Base-by-base conservation (phyloP, 352 stramenopile species). In the Pythium plurisporium region DNA sequence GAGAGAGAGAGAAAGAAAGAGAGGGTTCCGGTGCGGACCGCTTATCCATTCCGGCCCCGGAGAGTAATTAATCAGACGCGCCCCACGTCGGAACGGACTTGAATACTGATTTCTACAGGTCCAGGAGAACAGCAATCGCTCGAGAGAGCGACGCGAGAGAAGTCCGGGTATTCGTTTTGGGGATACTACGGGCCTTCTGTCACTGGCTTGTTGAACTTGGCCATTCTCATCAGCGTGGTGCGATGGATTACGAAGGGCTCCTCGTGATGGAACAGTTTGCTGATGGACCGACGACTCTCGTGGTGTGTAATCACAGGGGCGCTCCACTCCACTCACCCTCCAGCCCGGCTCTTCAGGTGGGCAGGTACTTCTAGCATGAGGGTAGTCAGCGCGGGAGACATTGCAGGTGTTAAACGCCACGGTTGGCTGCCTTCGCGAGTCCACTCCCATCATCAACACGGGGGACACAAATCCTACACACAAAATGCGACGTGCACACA, bases 181-280 rank as follows among this genome's bases (percentile, higher is more conserved):
- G 19, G 12, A 20, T 20, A 44, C 38, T 27, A 1, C 26, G 43
- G 17, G 38, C 29, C 38, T n/a, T 23, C 38, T 17, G 38, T 22
- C 38, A 44, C 22, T 15, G 44, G 7, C 14, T 3, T 17, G 26
- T 38, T 40, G 44, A 37, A 51, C 27, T 38, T 49, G 42, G 25
- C 26, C 15, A 17, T 19, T 27, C 44, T 51, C 44, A 51, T 51
- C 44, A 17, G 19, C 6, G 23, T 25, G 25, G 4, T 12, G 27
- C 27, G 44, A 8, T n/a, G 37, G 44, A 51, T 51, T 51, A 49
- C 42, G 42, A n/a, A n/a, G n/a, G n/a, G n/a, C n/a, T n/a, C n/a
- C 6, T 41, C 36, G 8, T 17, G 5, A 17, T 17, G 6, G 4
- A 41, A 17, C 17, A 11, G 6, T 7, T 41, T 41, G 17, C 8